Percentiles rank a stretch among this genome's conserved stretches.
Evolutionary conservation across 345 rosid species (phyloP).

Genomic region (Syzygium grande): DNA sequence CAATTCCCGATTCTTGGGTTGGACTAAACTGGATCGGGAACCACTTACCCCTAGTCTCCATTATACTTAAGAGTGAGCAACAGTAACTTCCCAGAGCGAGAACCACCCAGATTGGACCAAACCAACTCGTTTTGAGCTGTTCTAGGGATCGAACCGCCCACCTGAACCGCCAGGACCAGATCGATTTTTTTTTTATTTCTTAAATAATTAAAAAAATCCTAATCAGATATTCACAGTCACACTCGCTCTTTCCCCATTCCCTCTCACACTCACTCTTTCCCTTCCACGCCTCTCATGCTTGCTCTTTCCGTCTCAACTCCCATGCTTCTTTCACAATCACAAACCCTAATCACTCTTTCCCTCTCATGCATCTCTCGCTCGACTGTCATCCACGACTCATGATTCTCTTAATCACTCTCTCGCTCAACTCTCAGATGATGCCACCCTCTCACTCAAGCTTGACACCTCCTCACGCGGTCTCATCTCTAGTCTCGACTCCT

Average conservation of each 20-base stretch:
- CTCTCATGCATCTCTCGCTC: not conserved
- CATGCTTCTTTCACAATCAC: not conserved
- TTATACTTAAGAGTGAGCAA: too few relatives aligned
- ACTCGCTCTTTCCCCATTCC: not conserved
- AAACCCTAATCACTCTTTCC: not conserved
- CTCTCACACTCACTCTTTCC: not conserved
- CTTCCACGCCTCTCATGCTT: not conserved
- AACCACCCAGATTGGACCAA: too few relatives aligned
- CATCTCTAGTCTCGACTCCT: not conserved
- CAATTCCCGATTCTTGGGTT: too few relatives aligned
- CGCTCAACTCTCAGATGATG: not conserved
- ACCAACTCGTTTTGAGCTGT: too few relatives aligned
- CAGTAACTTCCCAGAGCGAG: too few relatives aligned
- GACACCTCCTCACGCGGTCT: too few relatives aligned
- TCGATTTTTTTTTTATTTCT: too few relatives aligned
- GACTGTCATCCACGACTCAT: not conserved
- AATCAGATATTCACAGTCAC: not conserved
- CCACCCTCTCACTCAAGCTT: too few relatives aligned
- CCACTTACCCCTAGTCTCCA: too few relatives aligned
- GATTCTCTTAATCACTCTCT: not conserved
- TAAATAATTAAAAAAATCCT: not conserved
- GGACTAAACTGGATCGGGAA: too few relatives aligned
- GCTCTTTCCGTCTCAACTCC: not conserved
- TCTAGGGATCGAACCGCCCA: fast-evolving
- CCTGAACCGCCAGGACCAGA: fast-evolving